phyloP scores from a whole-genome alignment of 352 stramenopile genomes.

The Globisporangium polare region DNA sequence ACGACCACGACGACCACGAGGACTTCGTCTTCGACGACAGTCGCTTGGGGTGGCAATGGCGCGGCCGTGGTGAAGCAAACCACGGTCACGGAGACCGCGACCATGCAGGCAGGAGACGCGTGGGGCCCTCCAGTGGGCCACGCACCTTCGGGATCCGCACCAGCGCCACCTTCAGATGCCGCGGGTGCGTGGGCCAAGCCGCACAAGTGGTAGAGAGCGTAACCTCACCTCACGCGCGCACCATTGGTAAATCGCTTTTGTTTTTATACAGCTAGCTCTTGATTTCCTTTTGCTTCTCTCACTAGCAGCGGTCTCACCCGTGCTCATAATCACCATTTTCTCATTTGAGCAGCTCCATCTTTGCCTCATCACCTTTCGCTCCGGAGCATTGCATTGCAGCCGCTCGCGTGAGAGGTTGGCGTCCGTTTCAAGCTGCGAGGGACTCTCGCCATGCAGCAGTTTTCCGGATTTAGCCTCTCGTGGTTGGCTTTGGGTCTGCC shows the following conservation, averaged over 20 bases:
- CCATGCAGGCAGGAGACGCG: constrained; percentile 13
- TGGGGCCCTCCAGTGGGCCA: constrained; percentile 24
- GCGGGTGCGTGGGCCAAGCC: constrained; percentile 53
- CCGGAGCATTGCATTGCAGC: neutral
- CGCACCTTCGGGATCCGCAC: constrained; percentile 7
- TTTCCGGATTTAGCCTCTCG: neutral
- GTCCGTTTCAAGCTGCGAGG: constrained; percentile 12
- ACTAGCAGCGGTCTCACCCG: neutral
- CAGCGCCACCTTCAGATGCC: constrained; percentile 12
- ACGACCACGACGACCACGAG: constrained; percentile 7
- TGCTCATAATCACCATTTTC: neutral
- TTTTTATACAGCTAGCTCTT: neutral
- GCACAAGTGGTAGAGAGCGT: constrained; percentile 47
- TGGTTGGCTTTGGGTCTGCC: too few species aligned
- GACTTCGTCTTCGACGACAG: constrained; percentile 6
- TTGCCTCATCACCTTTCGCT: neutral
- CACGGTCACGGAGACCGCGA: constrained; percentile 8
- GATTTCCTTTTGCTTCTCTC: neutral
- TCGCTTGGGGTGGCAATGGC: constrained; percentile 15
- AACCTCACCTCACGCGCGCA: neutral
- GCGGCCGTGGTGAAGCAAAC: constrained; percentile 7
- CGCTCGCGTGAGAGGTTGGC: neutral
- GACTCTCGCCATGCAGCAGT: neutral
- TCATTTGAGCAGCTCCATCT: neutral
- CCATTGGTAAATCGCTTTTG: neutral